Evolutionary conservation across 2,329 filamentous ascomycete genomes (phyloP).

Genomic region (Ophiostoma sp.): DNA sequence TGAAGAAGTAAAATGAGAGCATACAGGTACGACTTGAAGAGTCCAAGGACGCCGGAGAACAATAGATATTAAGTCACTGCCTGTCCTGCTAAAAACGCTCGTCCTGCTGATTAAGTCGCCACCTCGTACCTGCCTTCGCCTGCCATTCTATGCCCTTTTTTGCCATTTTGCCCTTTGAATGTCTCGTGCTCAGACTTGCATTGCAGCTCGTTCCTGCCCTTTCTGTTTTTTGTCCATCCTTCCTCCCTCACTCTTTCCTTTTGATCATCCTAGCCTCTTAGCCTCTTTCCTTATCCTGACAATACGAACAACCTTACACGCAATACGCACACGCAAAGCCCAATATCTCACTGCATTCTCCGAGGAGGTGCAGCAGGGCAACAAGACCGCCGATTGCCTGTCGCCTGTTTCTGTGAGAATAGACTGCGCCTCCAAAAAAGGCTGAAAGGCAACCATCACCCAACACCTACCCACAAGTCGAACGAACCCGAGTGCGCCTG

Average conservation of each 20-base stretch:
- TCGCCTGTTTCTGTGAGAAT: not conserved
- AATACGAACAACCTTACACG: conserved; percentile 4
- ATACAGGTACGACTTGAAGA: not conserved
- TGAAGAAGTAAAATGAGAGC: not conserved
- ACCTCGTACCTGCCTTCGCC: not conserved
- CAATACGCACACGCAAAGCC: not conserved
- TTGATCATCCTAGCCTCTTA: not conserved
- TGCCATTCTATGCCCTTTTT: not conserved
- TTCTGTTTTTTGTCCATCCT: not conserved
- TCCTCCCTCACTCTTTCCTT: not conserved
- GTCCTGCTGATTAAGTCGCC: conserved; percentile 5
- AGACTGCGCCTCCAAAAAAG: not conserved
- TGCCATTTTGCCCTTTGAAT: not conserved
- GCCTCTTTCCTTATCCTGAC: not conserved
- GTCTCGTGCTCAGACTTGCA: not conserved
- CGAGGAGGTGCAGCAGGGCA: not conserved
- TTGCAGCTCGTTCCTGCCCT: conserved; percentile 6
- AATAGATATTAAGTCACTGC: not conserved
- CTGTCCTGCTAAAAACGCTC: not conserved
- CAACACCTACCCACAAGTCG: not conserved
- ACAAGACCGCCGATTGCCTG: not conserved
- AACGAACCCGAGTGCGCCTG: not conserved
- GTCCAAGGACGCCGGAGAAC: not conserved
- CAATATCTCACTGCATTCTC: conserved; percentile 7
- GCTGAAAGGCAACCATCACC: not conserved